Evolutionary conservation across 1,284 basidiomycete species (phyloP).

Genomic region (Rhodotorula sp.): DNA sequence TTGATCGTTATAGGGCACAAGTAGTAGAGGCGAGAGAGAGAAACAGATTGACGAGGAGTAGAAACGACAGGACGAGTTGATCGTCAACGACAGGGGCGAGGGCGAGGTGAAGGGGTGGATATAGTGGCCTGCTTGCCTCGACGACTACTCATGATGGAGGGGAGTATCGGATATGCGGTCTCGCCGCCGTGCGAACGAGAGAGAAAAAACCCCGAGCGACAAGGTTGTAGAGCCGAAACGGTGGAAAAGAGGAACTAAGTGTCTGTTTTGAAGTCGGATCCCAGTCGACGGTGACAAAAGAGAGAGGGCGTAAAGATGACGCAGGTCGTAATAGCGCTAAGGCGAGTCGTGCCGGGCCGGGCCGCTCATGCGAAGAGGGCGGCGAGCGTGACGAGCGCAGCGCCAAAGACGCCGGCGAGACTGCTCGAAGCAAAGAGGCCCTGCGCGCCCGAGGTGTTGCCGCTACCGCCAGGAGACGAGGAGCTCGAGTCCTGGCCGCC

Average conservation of each 20-base stretch:
- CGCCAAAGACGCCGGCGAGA: background rate
- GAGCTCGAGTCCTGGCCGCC: background rate
- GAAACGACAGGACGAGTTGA: background rate
- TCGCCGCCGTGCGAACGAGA: no score
- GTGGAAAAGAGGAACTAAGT: background rate
- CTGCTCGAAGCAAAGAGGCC: background rate
- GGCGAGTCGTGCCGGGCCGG: no score
- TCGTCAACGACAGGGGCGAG: background rate
- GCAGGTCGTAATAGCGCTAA: background rate
- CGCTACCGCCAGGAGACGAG: background rate
- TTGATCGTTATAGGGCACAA: no score
- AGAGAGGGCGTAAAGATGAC: background rate
- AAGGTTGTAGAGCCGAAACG: background rate
- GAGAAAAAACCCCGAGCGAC: no score
- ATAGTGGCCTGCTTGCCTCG: no score
- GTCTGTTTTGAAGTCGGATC: background rate
- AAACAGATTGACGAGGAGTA: no score
- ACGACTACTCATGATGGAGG: no score
- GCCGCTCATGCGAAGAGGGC: background rate
- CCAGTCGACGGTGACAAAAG: background rate
- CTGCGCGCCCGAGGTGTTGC: background rate
- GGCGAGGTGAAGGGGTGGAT: background rate
- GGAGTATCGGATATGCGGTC: no score
- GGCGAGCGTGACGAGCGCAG: background rate
- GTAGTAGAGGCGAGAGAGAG: no score